Evolutionary conservation across 192 early-diverging fungal species (phyloP).

Genomic region (Podochytrium sp.): DNA sequence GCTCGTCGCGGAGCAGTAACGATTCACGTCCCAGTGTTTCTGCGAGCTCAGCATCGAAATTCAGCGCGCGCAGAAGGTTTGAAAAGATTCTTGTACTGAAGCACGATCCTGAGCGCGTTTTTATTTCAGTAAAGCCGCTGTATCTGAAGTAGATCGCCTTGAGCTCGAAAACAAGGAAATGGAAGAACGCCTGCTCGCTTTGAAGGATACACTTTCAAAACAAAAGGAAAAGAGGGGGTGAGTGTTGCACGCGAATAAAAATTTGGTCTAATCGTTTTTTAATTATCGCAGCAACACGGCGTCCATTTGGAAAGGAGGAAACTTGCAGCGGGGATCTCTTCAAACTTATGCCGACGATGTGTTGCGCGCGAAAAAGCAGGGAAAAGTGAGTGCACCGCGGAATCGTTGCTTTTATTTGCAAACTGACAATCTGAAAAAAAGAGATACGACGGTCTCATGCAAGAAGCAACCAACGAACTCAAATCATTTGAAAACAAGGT

Average conservation of each 20-base stretch:
- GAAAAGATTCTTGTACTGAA: background rate
- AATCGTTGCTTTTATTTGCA: background rate
- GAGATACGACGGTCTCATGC: background rate
- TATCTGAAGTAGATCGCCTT: conserved; percentile 11
- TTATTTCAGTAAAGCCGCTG: background rate
- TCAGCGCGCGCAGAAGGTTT: background rate
- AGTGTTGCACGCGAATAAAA: background rate
- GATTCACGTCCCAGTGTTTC: background rate
- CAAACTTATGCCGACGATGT: conserved; percentile 26
- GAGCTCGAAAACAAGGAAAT: conserved; percentile 27
- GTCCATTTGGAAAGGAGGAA: conserved; percentile 29
- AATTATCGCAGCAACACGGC: background rate
- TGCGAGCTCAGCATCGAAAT: background rate
- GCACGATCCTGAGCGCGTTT: background rate
- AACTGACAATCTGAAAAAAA: background rate
- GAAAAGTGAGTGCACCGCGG: background rate
- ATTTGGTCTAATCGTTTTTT: background rate
- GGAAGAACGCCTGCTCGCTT: conserved; percentile 27
- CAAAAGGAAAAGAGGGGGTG: conserved; percentile 30
- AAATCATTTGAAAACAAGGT: background rate
- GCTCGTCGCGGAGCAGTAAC: no score
- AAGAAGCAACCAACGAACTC: background rate
- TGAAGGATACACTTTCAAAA: conserved; percentile 5
- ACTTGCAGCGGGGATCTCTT: conserved; percentile 16
- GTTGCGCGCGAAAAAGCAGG: background rate